Evolutionary conservation across 164 flowering plant species (phyloP).

Genomic region (Berberis thunbergii): DNA sequence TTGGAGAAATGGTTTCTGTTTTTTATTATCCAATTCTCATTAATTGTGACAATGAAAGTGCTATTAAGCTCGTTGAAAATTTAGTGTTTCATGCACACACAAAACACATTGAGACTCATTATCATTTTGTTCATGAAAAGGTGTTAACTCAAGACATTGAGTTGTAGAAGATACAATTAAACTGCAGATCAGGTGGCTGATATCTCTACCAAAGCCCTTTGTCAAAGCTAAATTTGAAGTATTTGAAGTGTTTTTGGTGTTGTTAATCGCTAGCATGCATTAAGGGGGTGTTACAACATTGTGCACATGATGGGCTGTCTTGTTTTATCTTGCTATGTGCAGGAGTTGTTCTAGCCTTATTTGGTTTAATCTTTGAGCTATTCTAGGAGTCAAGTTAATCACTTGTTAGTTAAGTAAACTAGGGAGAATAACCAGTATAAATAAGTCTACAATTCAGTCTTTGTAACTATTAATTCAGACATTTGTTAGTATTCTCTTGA

Average conservation of each 20-base stretch:
- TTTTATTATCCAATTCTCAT: not conserved
- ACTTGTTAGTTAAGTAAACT: not conserved
- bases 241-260: slow-evolving; percentile 9
- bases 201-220: slow-evolving; percentile 9
- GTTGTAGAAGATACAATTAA: not conserved
- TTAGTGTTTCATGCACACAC: slow-evolving; percentile 1
- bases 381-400: not conserved
- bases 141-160: slow-evolving; percentile 5
- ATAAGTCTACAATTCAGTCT: too few relatives aligned
- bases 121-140: slow-evolving; percentile 6
- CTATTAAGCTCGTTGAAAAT: not conserved
- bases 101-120: slow-evolving; percentile 4
- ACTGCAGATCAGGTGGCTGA: slow-evolving; percentile 11
- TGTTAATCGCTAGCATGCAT: slow-evolving; percentile 11
- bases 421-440: not conserved
- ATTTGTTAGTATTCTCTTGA: too few relatives aligned
- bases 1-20: not conserved
- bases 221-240: slow-evolving; percentile 4
- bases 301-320: not conserved
- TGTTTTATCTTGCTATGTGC: too few relatives aligned
- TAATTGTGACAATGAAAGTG: slow-evolving; percentile 2
- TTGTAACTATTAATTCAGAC: too few relatives aligned
- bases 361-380: not conserved
- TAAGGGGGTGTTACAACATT: slow-evolving; percentile 14
- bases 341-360: too few relatives aligned